These are phyloP conservation scores for Colletotrichum sp. DNA, from an alignment of 2,329 filamentous ascomycete species.

Conservation along the genomic window DNA sequence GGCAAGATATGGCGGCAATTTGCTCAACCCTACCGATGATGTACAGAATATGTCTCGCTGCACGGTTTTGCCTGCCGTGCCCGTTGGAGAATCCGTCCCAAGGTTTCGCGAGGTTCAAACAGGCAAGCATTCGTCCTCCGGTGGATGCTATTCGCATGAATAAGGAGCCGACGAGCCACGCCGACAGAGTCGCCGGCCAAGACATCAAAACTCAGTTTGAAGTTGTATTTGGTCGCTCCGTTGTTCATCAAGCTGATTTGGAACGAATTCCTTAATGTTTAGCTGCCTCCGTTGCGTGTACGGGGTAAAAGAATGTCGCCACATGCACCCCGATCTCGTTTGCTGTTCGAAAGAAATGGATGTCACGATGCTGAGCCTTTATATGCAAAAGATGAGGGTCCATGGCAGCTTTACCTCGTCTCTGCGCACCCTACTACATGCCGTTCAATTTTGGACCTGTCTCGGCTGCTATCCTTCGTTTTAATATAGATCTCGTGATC, in stretches of 20 bases:
- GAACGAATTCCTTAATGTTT: fast-evolving
- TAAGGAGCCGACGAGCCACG: neutral
- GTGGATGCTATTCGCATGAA: neutral
- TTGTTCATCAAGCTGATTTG: neutral
- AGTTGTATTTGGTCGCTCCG: fast-evolving
- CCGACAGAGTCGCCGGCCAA: neutral
- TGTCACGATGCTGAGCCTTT: neutral
- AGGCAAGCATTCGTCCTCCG: neutral
- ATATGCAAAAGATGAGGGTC: fast-evolving
- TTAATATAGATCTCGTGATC: neutral
- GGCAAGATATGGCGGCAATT: too few relatives aligned
- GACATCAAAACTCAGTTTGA: neutral
- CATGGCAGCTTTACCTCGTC: neutral
- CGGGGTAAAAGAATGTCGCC: neutral
- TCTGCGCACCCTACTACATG: fast-evolving
- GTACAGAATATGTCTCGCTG: too few relatives aligned
- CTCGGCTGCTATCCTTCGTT: neutral
- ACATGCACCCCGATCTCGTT: neutral
- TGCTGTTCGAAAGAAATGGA: neutral
- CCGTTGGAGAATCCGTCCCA: fast-evolving
- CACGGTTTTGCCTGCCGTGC: neutral
- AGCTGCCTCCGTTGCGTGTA: neutral
- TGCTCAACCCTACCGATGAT: too few relatives aligned
- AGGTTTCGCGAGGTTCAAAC: neutral
- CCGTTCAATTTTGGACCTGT: neutral